phyloP scores from a whole-genome alignment of 805 yeast species.

The Metschnikowia proteae region DNA sequence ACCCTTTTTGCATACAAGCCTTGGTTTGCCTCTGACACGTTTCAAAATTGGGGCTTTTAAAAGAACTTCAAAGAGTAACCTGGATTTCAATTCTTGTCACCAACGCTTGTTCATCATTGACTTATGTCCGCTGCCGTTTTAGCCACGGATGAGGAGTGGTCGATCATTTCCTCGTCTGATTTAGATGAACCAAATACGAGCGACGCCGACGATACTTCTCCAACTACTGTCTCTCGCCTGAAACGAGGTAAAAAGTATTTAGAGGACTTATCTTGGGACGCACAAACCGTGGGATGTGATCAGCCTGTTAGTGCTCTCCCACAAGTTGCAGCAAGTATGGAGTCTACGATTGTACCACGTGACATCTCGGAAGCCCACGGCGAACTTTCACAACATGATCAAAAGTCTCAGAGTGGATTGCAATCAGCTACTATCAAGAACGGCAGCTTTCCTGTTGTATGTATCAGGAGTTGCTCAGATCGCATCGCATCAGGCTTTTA shows the following conservation, averaged over 20 bases:
- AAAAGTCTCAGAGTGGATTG: neutral
- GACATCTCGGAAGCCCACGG: neutral
- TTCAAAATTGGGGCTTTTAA: neutral
- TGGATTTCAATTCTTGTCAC: neutral
- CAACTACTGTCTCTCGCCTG: neutral
- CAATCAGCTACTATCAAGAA: neutral
- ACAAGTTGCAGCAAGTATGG: neutral
- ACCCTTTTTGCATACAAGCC: neutral
- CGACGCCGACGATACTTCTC: neutral
- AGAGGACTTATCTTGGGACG: neutral
- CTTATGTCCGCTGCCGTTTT: constrained; percentile 1
- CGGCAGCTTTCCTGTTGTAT: neutral
- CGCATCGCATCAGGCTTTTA: neutral
- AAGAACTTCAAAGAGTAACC: too few relatives aligned
- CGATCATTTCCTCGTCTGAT: constrained; percentile 43
- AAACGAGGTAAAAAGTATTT: neutral
- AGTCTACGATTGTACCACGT: neutral
- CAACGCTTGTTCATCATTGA: neutral
- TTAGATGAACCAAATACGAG: constrained; percentile 25
- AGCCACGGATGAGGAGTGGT: constrained; percentile 41
- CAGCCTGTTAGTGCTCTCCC: neutral
- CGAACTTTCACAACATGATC: neutral
- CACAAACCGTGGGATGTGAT: neutral
- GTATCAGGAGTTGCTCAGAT: neutral
- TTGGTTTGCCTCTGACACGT: neutral